phyloP scores from a whole-genome alignment of 306 rosid species.

The Rosa multiflora region DNA sequence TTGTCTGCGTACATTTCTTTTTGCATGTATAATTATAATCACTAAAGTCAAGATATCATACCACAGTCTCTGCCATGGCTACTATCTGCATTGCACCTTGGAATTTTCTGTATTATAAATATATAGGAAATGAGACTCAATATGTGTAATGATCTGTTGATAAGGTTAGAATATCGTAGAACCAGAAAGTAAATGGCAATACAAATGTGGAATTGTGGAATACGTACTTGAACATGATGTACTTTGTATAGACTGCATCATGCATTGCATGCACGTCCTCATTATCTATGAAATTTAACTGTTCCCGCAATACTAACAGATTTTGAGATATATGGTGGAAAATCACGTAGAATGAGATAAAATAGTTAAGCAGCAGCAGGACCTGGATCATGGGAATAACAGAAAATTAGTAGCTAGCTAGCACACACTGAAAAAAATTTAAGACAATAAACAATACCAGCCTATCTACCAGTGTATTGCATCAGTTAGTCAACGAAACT shows the following conservation, averaged over 20 bases:
- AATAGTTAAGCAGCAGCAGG: conserved; percentile 75
- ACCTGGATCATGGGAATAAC: conserved; percentile 46
- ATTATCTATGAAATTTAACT: conserved; percentile 61
- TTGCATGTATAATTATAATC: neutral
- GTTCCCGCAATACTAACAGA: conserved; percentile 65
- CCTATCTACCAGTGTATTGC: conserved; percentile 11
- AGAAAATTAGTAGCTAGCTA: conserved; percentile 29
- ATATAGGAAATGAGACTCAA: conserved; percentile 19
- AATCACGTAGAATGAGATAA: conserved; percentile 74
- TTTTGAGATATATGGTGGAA: conserved; percentile 88
- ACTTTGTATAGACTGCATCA: conserved; percentile 77
- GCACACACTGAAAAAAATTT: conserved; percentile 21
- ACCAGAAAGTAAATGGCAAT: conserved; percentile 4
- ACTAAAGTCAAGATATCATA: conserved; percentile 33
- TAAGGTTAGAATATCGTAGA: neutral
- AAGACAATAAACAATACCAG: neutral
- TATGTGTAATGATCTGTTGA: conserved; percentile 19
- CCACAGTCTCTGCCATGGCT: conserved; percentile 86
- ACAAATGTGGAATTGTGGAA: conserved; percentile 6
- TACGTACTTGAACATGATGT: conserved; percentile 88
- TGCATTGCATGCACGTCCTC: conserved; percentile 79
- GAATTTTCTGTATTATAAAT: conserved; percentile 61
- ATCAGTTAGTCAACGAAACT: conserved; percentile 35
- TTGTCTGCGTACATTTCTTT: too few species aligned
- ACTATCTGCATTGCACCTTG: conserved; percentile 97